Evolutionary conservation across 2,329 filamentous ascomycete genomes (phyloP).

Genomic region (Diaporthe batatas): DNA sequence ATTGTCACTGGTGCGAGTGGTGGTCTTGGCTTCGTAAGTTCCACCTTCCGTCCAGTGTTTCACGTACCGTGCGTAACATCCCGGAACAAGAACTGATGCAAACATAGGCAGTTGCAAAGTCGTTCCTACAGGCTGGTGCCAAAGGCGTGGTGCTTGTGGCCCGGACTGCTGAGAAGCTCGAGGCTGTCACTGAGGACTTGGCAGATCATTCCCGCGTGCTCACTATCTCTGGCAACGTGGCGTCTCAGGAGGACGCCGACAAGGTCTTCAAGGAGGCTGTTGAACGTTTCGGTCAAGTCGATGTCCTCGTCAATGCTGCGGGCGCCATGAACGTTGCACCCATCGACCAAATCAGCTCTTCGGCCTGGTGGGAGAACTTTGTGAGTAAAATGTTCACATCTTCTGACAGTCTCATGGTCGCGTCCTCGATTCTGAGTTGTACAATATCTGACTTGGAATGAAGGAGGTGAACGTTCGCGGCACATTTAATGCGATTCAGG

Average conservation of each 20-base stretch:
- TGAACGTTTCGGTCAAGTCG: constrained; percentile 45
- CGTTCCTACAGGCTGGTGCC: constrained; percentile 48
- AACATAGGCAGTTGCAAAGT: constrained; percentile 45
- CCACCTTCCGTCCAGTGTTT: background rate
- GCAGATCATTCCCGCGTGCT: constrained; percentile 4
- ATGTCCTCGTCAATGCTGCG: constrained; percentile 46
- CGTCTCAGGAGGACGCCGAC: constrained; percentile 27
- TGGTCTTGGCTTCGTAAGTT: constrained; percentile 49
- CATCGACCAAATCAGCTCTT: constrained; percentile 41
- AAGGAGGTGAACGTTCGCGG: constrained; percentile 48
- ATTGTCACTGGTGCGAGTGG: constrained; percentile 47
- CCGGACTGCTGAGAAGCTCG: constrained; percentile 43
- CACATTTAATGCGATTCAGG: constrained; percentile 44
- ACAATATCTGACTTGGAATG: background rate
- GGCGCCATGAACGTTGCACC: constrained; percentile 41
- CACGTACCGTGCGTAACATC: background rate
- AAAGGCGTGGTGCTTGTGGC: constrained; percentile 50
- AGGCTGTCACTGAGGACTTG: constrained; percentile 10
- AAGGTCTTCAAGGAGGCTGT: constrained; percentile 43
- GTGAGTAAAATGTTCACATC: constrained; percentile 17
- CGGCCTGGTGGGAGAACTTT: constrained; percentile 44
- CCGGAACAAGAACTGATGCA: too few species aligned
- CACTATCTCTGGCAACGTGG: background rate
- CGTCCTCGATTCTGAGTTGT: too few species aligned
- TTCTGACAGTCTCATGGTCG: too few species aligned